Conservation (phyloP, 169 alveolate genomes). For the Plasmodium gaboni region DNA sequence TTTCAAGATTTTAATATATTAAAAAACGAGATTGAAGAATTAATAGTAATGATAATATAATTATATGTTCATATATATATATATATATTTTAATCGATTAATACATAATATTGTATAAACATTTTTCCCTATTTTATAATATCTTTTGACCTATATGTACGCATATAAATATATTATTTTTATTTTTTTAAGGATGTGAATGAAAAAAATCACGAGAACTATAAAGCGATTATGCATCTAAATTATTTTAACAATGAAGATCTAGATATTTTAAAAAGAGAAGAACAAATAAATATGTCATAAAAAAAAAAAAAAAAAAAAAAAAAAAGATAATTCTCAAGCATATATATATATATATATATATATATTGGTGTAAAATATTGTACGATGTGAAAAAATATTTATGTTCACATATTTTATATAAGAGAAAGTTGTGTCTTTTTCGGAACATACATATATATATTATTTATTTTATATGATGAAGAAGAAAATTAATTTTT, state of each 20-base stretch:
- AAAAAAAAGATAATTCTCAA: not conserved
- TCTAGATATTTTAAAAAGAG: slow-evolving; percentile 64
- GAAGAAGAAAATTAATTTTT: too few species aligned
- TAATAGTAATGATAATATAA: slow-evolving; percentile 15
- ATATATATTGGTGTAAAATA: not conserved
- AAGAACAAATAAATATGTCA: slow-evolving; percentile 6
- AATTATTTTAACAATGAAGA: slow-evolving; percentile 63
- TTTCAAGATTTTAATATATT: slow-evolving; percentile 45
- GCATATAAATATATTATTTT: not conserved
- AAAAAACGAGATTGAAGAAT: slow-evolving; percentile 41
- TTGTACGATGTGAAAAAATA: too few species aligned
- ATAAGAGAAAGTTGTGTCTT: too few species aligned
- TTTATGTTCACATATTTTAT: too few species aligned
- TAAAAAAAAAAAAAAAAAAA: not conserved
- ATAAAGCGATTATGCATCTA: slow-evolving; percentile 64
- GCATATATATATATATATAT: not conserved
- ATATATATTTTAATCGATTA: not conserved
- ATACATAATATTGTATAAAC: too few species aligned
- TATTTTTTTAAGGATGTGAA: slow-evolving; percentile 20
- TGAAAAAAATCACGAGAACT: slow-evolving; percentile 40
- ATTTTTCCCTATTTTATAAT: too few species aligned
- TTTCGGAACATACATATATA: too few species aligned
- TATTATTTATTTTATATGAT: too few species aligned
- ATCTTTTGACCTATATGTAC: not conserved
- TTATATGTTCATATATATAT: not conserved